Evolutionary conservation across 345 rosid genomes (phyloP), one percentile per base, ranked within the genome.

Genomic region (Citrus australasica): DNA sequence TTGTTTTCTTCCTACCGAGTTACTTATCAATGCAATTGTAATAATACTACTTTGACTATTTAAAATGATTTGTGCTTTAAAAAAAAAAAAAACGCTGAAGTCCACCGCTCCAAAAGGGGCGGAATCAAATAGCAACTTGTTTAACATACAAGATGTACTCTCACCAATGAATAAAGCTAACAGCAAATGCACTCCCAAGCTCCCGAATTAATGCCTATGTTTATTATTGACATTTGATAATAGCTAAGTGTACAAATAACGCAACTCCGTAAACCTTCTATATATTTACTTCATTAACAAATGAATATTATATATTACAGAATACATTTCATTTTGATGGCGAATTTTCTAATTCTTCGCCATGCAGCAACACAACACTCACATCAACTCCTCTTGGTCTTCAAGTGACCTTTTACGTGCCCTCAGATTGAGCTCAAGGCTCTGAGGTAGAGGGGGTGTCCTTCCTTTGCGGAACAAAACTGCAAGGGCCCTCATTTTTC

Each of bases 371-470:
- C 10, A 24, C 13, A 7, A 73, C 19, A 24, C 59, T 85, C 79
- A 87, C 30, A 65, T 55, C 75, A 72, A 28, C 81, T 80, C 92
- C 70, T 84, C 89, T 42, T 88, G 89, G 82, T 94, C 97, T 87
- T 96, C 98, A 7, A 92, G 95, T 77, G 98, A 94, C 67, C 98
- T 90, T 76, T 91, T 90, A 7, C 96, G 97, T 35, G 99, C 97
- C 80, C 84, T 87, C 79, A 94, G 88, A 85, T 90, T 94, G 42
- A 88, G 97, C 88, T 94, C 98, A 2, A 92, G 89, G 78, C 95
- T 89, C 79, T 89, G 96, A 51, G 98, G 96, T 63, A 90, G 69
- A 11, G 98, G 99, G 19, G 98, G 99, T 24, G 89, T 93, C 81
- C 94, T 91, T 46, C 99, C 98, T 46, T 92, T 79, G 6, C 99